These are phyloP conservation scores for Neofusicoccum sp. DNA, from an alignment of 2,329 filamentous ascomycete genomes.

Conservation along the genomic window DNA sequence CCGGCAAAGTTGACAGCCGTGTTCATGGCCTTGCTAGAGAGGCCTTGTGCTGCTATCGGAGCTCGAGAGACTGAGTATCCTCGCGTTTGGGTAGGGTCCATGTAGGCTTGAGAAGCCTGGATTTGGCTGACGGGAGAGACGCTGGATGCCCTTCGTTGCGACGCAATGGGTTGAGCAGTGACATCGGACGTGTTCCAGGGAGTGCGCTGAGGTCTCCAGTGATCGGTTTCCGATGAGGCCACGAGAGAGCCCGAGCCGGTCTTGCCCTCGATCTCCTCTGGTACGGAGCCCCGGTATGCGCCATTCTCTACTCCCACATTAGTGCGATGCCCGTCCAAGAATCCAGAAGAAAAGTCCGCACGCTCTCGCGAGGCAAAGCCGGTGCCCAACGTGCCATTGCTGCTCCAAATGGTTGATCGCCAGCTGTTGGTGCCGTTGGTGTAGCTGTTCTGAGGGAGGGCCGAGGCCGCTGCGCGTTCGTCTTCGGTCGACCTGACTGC, in stretches of 20 bases:
- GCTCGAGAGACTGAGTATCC: slow-evolving; percentile 28
- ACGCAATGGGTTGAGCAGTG: slow-evolving; percentile 25
- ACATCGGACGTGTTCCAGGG: slow-evolving; percentile 59
- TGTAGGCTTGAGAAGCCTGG: slow-evolving; percentile 33
- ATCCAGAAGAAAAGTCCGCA: neutral
- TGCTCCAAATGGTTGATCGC: slow-evolving; percentile 36
- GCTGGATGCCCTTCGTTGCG: slow-evolving; percentile 36
- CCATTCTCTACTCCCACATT: slow-evolving; percentile 28
- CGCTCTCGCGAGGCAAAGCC: slow-evolving; percentile 30
- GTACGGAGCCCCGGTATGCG: slow-evolving; percentile 25
- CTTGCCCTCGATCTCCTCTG: slow-evolving; percentile 51
- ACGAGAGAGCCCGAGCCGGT: slow-evolving; percentile 69
- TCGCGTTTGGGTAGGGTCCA: slow-evolving; percentile 26
- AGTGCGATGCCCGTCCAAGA: neutral
- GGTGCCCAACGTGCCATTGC: slow-evolving; percentile 26
- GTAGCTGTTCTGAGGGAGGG: slow-evolving; percentile 20
- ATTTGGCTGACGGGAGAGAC: slow-evolving; percentile 34
- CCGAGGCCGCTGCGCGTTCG: slow-evolving; percentile 18
- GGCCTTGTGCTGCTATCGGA: slow-evolving; percentile 25
- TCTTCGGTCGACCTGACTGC: slow-evolving; percentile 11
- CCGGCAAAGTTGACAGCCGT: slow-evolving; percentile 34
- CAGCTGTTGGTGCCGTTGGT: slow-evolving; percentile 24
- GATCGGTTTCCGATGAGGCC: slow-evolving; percentile 66
- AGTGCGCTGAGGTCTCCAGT: slow-evolving; percentile 54
- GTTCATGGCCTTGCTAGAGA: slow-evolving; percentile 25